Evolutionary conservation across 129 eudicot genomes (phyloP), one percentile per base, ranked within the genome.

Genomic region (Kitagawia praeruptora): DNA sequence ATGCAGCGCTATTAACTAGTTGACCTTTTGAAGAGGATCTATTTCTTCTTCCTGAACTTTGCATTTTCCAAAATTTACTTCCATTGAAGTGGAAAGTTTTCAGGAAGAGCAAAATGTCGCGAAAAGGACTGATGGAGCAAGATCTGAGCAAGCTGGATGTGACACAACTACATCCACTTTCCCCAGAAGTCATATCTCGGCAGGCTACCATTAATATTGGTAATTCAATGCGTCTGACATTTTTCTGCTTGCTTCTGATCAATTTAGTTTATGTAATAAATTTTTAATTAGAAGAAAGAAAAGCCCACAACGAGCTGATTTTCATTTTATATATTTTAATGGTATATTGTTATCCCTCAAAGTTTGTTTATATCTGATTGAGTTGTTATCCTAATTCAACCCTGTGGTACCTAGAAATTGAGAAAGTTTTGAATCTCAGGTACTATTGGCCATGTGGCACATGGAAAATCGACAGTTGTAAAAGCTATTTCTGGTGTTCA

Each of bases 381-480:
- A 28, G 21, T 31, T 66, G 13, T 66, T 2, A 9, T 34, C 25
- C 2, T 61, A 3, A 19, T 78, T 45, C 12, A 51, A 78, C 40
- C 44, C 18, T 28, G 40, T 75, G 14, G 56, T 39, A 73, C 27
- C 54, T 16, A 18, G 38, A n/a, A 10, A 75, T 44, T 71, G 44
- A 75, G 40, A 18, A n/a, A 45, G 27, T 13, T 77, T 21, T 31
- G 44, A 23, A 21, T 18, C 49, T 74, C 85, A 91, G 97, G 98
- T 37, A 94, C 98, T 48, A 94, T 94, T 81, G 98, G 98, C 42
- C 98, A 94, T 81, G 98, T 94, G 93, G 98, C 98, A 73, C 98
- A 94, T 82, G 98, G 98, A 19, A 94, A 94, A 81, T 94, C 98
- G 7, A 94, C 98, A 15, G 98, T 94, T 67, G 98, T 94, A 28